A percentile compares a stretch with the other conserved stretches of the same genome.
These are phyloP conservation scores for Acanthamoeba quina DNA, from an alignment of 208 protist species.

Conservation along the genomic window DNA sequence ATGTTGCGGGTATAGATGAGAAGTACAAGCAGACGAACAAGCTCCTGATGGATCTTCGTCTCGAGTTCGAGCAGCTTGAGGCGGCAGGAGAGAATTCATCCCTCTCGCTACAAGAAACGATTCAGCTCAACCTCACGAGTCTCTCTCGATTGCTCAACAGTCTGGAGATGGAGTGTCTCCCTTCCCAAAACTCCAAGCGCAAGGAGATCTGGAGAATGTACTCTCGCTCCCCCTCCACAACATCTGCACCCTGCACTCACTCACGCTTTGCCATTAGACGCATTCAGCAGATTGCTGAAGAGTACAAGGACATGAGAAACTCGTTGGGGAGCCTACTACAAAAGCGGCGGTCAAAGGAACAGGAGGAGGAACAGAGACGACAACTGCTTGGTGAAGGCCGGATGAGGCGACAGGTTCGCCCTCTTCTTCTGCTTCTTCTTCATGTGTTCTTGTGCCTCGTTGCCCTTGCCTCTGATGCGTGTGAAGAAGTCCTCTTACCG, in stretches of 20 bases:
- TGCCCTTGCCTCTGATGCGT: too few species aligned
- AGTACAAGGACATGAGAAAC: constrained; percentile 62
- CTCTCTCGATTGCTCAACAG: neutral
- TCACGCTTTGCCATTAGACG: neutral
- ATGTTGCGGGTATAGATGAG: constrained; percentile 32
- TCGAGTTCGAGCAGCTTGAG: constrained; percentile 57
- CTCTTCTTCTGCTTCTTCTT: neutral
- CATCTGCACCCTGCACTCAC: neutral
- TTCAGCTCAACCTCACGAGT: constrained; percentile 7
- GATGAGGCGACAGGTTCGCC: neutral
- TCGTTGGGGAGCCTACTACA: constrained; percentile 68
- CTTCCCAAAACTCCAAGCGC: constrained; percentile 8
- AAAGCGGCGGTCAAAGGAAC: constrained; percentile 20
- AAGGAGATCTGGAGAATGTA: constrained; percentile 71
- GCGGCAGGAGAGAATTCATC: constrained; percentile 20
- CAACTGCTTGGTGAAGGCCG: constrained; percentile 22
- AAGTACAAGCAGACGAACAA: constrained; percentile 67
- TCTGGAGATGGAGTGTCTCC: constrained; percentile 20
- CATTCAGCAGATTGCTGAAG: constrained; percentile 41
- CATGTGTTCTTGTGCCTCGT: neutral
- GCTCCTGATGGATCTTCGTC: constrained; percentile 41
- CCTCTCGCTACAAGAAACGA: constrained; percentile 21
- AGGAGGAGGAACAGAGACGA: constrained; percentile 53
- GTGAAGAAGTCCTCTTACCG: neutral
- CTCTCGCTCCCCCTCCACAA: neutral